Evolutionary conservation across 2,329 filamentous ascomycete species (phyloP).

Genomic region (Penicillium decumbens): DNA sequence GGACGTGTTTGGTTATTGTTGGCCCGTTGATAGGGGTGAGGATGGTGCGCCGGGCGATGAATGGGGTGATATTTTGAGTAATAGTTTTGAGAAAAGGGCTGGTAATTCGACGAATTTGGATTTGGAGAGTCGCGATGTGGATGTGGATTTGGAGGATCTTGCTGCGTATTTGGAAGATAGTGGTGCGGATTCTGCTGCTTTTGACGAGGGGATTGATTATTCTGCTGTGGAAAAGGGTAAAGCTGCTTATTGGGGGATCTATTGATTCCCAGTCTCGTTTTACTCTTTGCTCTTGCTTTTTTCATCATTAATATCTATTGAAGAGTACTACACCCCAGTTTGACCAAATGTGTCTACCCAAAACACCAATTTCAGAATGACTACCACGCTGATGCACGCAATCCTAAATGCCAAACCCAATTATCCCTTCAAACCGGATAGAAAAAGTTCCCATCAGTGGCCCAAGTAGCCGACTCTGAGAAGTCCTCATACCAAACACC

Average conservation of each 20-base stretch:
- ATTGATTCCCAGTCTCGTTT: too few relatives aligned
- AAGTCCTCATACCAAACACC: slow-evolving; percentile 42
- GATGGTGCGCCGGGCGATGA: not conserved
- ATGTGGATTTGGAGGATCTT: not conserved
- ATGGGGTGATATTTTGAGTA: not conserved
- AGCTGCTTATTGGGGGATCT: too few relatives aligned
- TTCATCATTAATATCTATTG: too few relatives aligned
- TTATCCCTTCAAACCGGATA: slow-evolving; percentile 5
- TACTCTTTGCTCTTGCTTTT: too few relatives aligned
- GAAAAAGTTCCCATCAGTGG: slow-evolving; percentile 12
- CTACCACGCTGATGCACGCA: not conserved
- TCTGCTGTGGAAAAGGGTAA: too few relatives aligned
- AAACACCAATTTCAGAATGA: not conserved
- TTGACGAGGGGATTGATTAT: too few relatives aligned
- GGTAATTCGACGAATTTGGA: not conserved
- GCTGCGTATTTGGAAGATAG: not conserved
- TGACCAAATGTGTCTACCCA: not conserved
- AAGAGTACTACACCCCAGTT: too few relatives aligned
- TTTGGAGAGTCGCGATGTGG: not conserved
- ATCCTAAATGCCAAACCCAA: not conserved
- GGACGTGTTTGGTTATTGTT: not conserved
- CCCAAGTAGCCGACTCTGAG: slow-evolving; percentile 33
- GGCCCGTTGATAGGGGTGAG: not conserved
- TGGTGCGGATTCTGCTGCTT: too few relatives aligned
- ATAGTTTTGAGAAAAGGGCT: not conserved